Base-by-base conservation (phyloP, 345 rosid species). In the Syzygium aqueum region DNA sequence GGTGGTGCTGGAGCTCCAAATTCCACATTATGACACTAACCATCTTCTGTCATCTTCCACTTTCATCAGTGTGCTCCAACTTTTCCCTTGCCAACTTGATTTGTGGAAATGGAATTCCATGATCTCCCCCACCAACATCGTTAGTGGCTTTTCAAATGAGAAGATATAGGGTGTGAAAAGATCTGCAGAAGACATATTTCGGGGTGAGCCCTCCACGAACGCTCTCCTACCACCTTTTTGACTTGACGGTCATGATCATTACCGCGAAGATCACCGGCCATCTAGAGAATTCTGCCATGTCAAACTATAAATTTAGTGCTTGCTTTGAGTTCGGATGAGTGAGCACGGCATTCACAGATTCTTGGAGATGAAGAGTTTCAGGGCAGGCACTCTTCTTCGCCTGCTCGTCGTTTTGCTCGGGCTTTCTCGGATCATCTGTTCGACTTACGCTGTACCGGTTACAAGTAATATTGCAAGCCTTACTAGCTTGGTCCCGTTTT, bases 31-130 rank as follows among this genome's bases (percentile, higher is more conserved):
- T 46, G 56, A 57, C 53, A 53, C 87, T n/a, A 14, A 57, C 85
- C 89, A 88, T 86, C 88, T 91, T 57, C 8, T 51, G 91, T 90
- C 92, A 91, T 84, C 85, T 15, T 87, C 94, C 91, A 92, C 93
- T 89, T 86, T 8, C 86, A 73, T 88, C 53, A 86, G 88, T 86
- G 91, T 89, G 85, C 90, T 88, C 88, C 90, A 54, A 87, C 61
- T 86, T 90, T 89, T 85, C 43, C 67, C 84, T 65, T 53, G 84
- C 73, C 80, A 63, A 59, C 50, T n/a, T 84, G 57, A 84, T 25
- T 27, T 51, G 51, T 87, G 56, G 53, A 73, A 84, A 89, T 67
- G 84, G 49, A 13, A 51, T 52, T 25, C 77, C 84, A 51, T 12
- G 51, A 77, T 65, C 88, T 59, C 50, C 53, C 43, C 84, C 14